Evolutionary conservation across 345 rosid genomes (phyloP).

Genomic region (Dipteronia dyeriana): DNA sequence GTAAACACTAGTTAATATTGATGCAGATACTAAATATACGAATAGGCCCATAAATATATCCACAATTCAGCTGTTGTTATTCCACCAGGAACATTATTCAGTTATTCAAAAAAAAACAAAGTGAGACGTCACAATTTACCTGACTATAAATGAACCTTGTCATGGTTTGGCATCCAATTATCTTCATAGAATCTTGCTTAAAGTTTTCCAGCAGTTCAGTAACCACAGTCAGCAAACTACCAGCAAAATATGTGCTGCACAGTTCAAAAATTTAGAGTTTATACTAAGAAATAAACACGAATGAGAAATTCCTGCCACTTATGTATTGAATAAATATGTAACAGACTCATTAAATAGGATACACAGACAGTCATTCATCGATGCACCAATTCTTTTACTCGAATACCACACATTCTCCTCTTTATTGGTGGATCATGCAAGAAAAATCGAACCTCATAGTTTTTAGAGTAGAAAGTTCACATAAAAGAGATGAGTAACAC

Average conservation of each 20-base stretch:
- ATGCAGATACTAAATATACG: neutral
- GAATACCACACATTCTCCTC: neutral
- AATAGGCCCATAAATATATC: neutral
- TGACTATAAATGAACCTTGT: slow-evolving; percentile 78
- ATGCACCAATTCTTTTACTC: neutral
- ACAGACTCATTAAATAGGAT: neutral
- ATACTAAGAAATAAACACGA: neutral
- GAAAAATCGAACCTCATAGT: neutral
- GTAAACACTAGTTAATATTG: neutral
- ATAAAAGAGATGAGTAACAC: slow-evolving; percentile 2
- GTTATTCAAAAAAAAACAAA: neutral
- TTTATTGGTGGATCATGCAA: neutral
- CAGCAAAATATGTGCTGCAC: slow-evolving; percentile 81
- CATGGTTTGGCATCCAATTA: slow-evolving; percentile 90
- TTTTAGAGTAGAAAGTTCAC: neutral
- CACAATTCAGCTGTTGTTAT: neutral
- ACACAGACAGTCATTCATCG: neutral
- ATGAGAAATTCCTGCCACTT: neutral
- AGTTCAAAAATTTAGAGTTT: slow-evolving; percentile 6
- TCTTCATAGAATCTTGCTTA: slow-evolving; percentile 59
- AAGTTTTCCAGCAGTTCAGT: slow-evolving; percentile 71
- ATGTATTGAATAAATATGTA: neutral
- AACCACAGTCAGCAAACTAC: slow-evolving; percentile 76
- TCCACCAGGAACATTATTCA: neutral
- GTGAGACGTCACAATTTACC: slow-evolving; percentile 38